These are phyloP conservation scores for Rhodotorula paludigena DNA, from an alignment of 768 basidiomycete genomes.

Conservation along the genomic window DNA sequence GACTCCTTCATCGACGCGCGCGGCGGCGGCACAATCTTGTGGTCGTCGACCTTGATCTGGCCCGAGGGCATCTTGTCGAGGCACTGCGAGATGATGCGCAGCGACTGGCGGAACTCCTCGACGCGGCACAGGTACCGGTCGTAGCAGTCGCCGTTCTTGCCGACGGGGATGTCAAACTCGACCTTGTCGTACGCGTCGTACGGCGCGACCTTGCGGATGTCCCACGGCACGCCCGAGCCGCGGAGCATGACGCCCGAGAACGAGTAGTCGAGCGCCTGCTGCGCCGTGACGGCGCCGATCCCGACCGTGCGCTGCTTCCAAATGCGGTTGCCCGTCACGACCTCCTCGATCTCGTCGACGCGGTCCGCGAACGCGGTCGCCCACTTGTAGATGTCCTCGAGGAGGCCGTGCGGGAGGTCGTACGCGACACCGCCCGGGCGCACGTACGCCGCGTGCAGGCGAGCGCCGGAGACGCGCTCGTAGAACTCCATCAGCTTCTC, in stretches of 20 bases:
- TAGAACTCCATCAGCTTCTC: slow-evolving; percentile 99
- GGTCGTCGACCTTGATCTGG: slow-evolving; percentile 88
- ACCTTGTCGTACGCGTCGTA: slow-evolving; percentile 98
- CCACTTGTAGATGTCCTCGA: slow-evolving; percentile 98
- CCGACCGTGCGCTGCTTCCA: slow-evolving; percentile 94
- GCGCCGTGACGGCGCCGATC: slow-evolving; percentile 82
- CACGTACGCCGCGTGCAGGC: slow-evolving; percentile 94
- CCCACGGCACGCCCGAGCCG: slow-evolving; percentile 91
- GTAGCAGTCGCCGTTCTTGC: slow-evolving; percentile 94
- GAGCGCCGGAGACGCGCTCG: slow-evolving; percentile 96
- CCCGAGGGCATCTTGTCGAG: slow-evolving; percentile 95
- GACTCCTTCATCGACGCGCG: slow-evolving; percentile 98
- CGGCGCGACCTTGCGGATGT: slow-evolving; percentile 80
- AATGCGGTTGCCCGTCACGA: slow-evolving; percentile 93
- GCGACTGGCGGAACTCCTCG: slow-evolving; percentile 93
- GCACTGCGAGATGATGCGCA: slow-evolving; percentile 80
- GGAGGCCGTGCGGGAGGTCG: slow-evolving; percentile 94
- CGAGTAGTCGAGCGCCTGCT: slow-evolving; percentile 82
- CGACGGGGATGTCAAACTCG: slow-evolving; percentile 95
- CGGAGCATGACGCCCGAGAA: slow-evolving; percentile 97
- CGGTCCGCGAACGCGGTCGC: slow-evolving; percentile 85
- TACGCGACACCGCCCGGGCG: slow-evolving; percentile 97
- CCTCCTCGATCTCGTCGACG: slow-evolving; percentile 96
- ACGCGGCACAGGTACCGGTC: slow-evolving; percentile 96
- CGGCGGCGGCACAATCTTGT: slow-evolving; percentile 93